Evolutionary conservation across 352 stramenopile genomes (phyloP).

Genomic region (Bremia lactucae): DNA sequence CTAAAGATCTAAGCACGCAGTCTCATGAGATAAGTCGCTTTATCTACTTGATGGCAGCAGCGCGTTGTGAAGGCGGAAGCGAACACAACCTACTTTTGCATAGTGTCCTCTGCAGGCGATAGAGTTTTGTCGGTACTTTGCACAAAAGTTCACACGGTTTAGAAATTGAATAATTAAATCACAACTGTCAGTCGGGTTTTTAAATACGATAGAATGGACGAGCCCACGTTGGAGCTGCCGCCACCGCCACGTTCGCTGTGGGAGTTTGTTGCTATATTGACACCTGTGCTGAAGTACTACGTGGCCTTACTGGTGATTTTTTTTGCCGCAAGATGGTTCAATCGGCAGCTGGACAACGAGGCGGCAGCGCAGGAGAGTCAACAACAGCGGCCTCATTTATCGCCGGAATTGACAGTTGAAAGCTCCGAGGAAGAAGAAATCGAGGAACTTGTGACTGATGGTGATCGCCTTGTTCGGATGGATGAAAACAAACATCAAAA

Average conservation of each 20-base stretch:
- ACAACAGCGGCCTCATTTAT: constrained; percentile 29
- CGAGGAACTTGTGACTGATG: constrained; percentile 62
- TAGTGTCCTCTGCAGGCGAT: no score
- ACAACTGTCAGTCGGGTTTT: no score
- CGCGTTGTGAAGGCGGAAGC: no score
- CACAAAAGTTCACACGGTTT: no score
- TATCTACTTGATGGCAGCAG: no score
- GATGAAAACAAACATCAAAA: constrained; percentile 13
- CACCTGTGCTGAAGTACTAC: constrained; percentile 76
- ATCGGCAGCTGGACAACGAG: constrained; percentile 45
- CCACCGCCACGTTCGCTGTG: constrained; percentile 33
- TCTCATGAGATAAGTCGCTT: no score
- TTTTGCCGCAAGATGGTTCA: constrained; percentile 45
- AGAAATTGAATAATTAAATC: no score
- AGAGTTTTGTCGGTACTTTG: no score
- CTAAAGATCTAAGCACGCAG: no score
- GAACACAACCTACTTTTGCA: no score
- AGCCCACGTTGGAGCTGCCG: constrained; percentile 12
- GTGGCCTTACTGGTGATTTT: constrained; percentile 48
- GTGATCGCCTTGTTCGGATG: constrained; percentile 32
- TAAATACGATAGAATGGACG: no score
- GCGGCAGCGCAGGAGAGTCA: constrained; percentile 27
- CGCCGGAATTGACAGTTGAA: constrained; percentile 32
- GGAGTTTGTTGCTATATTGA: constrained; percentile 39
- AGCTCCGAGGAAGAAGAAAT: constrained; percentile 46